These are phyloP conservation scores for Plectranthus barbatus DNA, from an alignment of 257 asterid genomes.

Conservation along the genomic window DNA sequence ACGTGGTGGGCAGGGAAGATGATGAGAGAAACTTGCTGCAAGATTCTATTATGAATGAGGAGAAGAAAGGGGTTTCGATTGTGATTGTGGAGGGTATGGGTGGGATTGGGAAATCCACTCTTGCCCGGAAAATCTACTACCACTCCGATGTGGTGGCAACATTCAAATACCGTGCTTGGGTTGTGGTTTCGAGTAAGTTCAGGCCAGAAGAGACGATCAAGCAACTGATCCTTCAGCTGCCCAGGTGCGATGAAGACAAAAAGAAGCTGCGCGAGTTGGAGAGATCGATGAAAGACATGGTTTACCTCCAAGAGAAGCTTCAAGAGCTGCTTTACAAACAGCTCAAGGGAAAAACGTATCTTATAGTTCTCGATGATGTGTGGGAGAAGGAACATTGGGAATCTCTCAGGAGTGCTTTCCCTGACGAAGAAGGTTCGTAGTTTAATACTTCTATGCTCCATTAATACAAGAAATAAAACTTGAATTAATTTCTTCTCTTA, in stretches of 20 bases:
- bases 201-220: conserved; percentile 2
- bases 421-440: not conserved
- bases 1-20: conserved; percentile 10
- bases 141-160: not conserved
- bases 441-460: too few relatives aligned
- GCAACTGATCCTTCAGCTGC: conserved; percentile 4
- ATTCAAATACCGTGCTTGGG: conserved; percentile 13
- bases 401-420: conserved; percentile 2
- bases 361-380: conserved; percentile 6
- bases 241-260: not conserved
- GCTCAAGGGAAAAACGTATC: not conserved
- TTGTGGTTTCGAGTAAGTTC: conserved; percentile 9
- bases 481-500: not conserved
- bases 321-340: not conserved
- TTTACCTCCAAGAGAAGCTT: not conserved
- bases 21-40: not conserved
- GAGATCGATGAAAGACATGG: not conserved
- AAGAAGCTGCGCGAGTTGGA: not conserved
- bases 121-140: conserved; percentile 7
- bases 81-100: conserved; percentile 8
- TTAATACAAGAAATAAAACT: too few relatives aligned
- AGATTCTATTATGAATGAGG: not conserved
- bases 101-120: not conserved
- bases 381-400: conserved; percentile 9
- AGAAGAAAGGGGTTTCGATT: not conserved